Base-by-base conservation (phyloP, 441 rosid genomes). In the Bocquillonia castaneifolia region DNA sequence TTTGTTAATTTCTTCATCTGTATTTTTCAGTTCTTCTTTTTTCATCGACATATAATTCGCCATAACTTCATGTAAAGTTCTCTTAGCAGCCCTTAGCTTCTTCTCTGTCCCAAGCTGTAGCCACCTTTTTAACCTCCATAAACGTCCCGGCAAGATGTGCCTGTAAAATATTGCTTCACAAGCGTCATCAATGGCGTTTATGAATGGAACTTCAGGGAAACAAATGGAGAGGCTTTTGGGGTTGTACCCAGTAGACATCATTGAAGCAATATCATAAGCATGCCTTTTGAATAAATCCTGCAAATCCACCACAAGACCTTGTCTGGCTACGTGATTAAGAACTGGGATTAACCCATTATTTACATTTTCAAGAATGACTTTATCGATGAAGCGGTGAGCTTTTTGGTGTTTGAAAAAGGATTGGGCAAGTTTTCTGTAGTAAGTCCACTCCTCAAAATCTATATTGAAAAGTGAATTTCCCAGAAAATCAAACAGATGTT, bases 361-460 rank as follows among this genome's bases (percentile, higher is more conserved):
- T n/a, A 65, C 34, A 23, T 37, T 20, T 1, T 65, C 34, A 37
- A 34, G 14, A 7, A 52, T 7, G 17, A 20, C 23, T 52, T 50
- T 22, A 25, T 34, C 39, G 0, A 37, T 1, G 12, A 65, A 23
- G 4, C 1, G 14, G n/a, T 36, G 58, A 25, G 53, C 52, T 23
- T 14, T 58, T 8, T 10, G 59, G 6, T 25, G 68, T 20, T 59
- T 34, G 7, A 59, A 6, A 13, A 7, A 59, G 25, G 22, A 12
- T 13, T 36, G 58, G 6, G 26, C 0, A 9, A 18, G 3, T 51
- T 51, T 64, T n/a, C 68, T 22, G 5, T 20, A 15, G 26, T 0
- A 31, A 50, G 31, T 64, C 68, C 59, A 64, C 9, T 50, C 58
- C 6, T 64, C 57, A 36, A 29, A 50, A 52, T 64, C 59, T 0